Conservation (phyloP, 257 asterid species). For the Voacanga thouarsii region DNA sequence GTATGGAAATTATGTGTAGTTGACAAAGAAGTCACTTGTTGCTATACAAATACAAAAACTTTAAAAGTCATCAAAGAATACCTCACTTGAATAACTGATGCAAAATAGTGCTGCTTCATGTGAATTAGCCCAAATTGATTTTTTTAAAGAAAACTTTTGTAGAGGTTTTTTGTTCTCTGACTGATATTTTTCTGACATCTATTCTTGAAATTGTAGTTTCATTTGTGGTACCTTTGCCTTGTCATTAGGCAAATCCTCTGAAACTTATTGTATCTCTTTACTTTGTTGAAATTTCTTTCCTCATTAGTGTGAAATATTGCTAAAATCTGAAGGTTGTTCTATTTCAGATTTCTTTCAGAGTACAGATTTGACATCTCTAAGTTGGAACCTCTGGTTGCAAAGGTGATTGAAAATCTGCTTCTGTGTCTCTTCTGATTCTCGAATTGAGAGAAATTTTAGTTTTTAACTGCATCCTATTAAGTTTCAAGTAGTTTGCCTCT, state of each 20-base stretch:
- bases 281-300: neutral
- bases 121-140: neutral
- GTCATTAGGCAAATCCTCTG: neutral
- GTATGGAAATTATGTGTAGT: neutral
- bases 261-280: neutral
- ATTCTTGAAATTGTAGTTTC: neutral
- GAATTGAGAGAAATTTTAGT: neutral
- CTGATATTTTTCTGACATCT: neutral
- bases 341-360: conserved; percentile 64
- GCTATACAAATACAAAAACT: neutral
- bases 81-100: neutral
- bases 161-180: neutral
- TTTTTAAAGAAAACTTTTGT: neutral
- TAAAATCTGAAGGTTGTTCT: conserved; percentile 5
- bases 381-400: conserved; percentile 91
- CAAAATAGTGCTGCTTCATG: neutral
- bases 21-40: neutral
- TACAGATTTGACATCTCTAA: conserved; percentile 84
- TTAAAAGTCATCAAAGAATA: neutral
- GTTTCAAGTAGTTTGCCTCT: neutral
- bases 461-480: neutral
- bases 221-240: neutral
- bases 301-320: neutral
- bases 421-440: conserved; percentile 18
- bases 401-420: conserved; percentile 44